Percentiles rank a stretch among this genome's conserved stretches.
Conservation (phyloP, 345 rosid species). For the Kandelia obovata region DNA sequence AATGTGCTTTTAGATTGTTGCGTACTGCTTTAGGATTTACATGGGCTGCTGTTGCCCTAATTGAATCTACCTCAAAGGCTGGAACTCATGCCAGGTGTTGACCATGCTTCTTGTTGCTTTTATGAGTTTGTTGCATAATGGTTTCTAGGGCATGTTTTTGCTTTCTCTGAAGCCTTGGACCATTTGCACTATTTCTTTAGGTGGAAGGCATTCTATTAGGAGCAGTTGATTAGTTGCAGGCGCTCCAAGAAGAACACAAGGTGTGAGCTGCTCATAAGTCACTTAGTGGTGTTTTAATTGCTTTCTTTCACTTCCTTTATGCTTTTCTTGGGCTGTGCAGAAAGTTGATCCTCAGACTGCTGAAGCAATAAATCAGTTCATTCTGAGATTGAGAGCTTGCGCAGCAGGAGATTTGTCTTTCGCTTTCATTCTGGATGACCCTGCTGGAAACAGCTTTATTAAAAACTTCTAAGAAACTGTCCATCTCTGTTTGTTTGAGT, state of each 20-base stretch:
- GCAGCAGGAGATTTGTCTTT: conserved; percentile 58
- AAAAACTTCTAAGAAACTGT: conserved; percentile 72
- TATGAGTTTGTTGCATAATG: too few species aligned
- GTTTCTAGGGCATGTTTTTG: too few species aligned
- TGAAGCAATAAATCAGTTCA: conserved; percentile 80
- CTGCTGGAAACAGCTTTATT: conserved; percentile 91
- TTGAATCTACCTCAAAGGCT: background rate
- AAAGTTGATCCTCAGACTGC: conserved; percentile 83
- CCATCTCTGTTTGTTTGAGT: too few species aligned
- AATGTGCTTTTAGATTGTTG: background rate
- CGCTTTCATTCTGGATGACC: conserved; percentile 82
- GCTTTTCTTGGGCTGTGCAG: conserved; percentile 34
- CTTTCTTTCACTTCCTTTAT: background rate
- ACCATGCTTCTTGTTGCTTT: too few species aligned
- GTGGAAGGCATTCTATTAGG: conserved; percentile 78
- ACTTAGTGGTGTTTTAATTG: background rate
- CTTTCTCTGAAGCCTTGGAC: conserved; percentile 1
- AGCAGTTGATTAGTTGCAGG: conserved; percentile 76
- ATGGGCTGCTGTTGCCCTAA: background rate
- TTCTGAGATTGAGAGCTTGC: conserved; percentile 72
- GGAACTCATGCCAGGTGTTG: background rate
- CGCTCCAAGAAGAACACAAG: conserved; percentile 91
- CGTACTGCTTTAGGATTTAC: background rate
- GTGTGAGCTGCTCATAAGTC: conserved; percentile 27
- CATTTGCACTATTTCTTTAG: conserved; percentile 32